Base-by-base conservation (phyloP, 805 yeast species). In the Saccharomyces jurei region DNA sequence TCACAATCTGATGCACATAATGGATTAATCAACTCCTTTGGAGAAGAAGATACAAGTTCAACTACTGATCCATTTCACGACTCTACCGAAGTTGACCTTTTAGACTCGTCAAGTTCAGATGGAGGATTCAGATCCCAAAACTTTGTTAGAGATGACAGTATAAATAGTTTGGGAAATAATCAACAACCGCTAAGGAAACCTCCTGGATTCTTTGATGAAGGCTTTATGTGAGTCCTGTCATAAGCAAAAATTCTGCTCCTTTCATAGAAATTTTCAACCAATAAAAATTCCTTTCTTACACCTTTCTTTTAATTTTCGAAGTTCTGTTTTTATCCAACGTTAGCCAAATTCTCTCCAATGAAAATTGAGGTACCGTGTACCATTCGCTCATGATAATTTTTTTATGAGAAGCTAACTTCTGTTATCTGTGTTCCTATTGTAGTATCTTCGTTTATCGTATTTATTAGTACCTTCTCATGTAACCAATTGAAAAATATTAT, bases 1-100 rank as follows among this genome's bases (percentile, higher is more conserved):
- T 63, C 53, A 50, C 61, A 52, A 50, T 68, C 72, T 4, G 71
- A 61, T 17, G 60, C 71, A 1, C 60, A 58, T 3, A 64, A 66
- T 51, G 69, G 70, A 2, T 50, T 69, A 29, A 68, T 69, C 51
- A 60, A 58, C 30, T 57, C 68, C 26, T 62, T 52, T 27, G 66
- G 58, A 13, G 58, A 55, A 28, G 64, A 61, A 25, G 60, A 60
- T 17, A 36, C 44, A 36, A 36, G 44, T 17, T 50, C 51, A 26
- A 31, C 14, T 29, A 50, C 41, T 32, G 44, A 36, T 21, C 44
- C 44, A 17, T 36, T 36, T 21, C 44, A 36, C 25, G 44, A 36
- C 25, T 36, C 44, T 11, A 36, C 44, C 1, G 44, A 36, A 36
- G 44, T 25, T 17, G 44, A 36, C 44, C 44, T 36, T 36, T 36